phyloP scores from a whole-genome alignment of 306 rosid species.

The Dalbergia oliveri region DNA sequence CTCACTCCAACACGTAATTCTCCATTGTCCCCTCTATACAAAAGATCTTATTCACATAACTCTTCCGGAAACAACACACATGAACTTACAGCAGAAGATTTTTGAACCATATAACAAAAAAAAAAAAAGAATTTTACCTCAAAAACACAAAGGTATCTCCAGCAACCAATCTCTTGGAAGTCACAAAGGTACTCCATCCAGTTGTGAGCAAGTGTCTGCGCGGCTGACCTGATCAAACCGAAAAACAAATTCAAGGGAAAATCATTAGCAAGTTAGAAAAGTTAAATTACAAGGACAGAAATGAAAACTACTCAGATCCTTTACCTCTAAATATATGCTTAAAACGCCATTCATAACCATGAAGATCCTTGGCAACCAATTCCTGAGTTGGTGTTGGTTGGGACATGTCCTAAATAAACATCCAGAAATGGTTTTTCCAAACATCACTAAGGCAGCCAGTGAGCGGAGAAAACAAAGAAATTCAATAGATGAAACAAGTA shows the following conservation, averaged over 20 bases:
- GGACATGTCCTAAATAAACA: constrained; percentile 72
- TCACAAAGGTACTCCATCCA: constrained; percentile 98
- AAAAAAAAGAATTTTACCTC: constrained; percentile 55
- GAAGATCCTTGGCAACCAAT: constrained; percentile 91
- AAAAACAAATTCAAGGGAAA: constrained; percentile 30
- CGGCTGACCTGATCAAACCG: constrained; percentile 81
- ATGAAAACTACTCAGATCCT: constrained; percentile 9
- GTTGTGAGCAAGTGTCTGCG: constrained; percentile 96
- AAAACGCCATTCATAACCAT: constrained; percentile 94
- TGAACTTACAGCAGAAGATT: constrained; percentile 2
- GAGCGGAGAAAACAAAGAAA: constrained; percentile 14
- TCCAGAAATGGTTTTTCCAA: constrained; percentile 13
- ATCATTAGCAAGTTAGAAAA: constrained; percentile 5
- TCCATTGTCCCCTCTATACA: constrained; percentile 75
- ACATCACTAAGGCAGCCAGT: neutral
- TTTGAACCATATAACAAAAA: constrained; percentile 1
- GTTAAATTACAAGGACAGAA: constrained; percentile 30
- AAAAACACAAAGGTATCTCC: constrained; percentile 95
- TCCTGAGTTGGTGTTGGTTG: constrained; percentile 94
- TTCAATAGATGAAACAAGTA: neutral
- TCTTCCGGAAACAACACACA: constrained; percentile 2
- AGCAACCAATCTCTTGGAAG: constrained; percentile 89
- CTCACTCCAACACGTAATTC: constrained; percentile 92
- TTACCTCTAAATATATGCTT: constrained; percentile 96
- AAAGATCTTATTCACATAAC: constrained; percentile 42